These are phyloP conservation scores for Candida coleopterorum DNA, from an alignment of 805 yeast genomes.

Conservation along the genomic window DNA sequence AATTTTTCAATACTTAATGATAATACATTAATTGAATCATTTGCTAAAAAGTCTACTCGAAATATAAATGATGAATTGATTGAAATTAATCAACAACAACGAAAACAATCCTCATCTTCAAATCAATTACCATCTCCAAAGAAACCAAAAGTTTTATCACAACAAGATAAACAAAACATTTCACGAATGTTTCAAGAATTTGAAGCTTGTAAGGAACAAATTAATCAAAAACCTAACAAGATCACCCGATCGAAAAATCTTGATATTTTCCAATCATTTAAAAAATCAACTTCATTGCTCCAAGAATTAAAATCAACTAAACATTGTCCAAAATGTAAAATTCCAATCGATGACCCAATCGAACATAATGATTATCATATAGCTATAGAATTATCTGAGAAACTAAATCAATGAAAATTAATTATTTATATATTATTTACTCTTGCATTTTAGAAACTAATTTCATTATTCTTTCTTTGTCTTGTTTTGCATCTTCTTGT, in stretches of 20 bases:
- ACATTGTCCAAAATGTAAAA: slow-evolving; percentile 25
- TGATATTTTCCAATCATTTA: slow-evolving; percentile 8
- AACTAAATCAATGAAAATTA: slow-evolving; percentile 24
- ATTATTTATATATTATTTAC: no score
- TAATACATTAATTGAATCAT: slow-evolving; percentile 28
- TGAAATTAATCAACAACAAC: slow-evolving; percentile 9
- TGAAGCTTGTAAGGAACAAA: neutral
- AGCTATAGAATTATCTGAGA: slow-evolving; percentile 46
- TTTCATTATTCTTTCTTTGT: slow-evolving; percentile 53
- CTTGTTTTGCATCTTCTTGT: slow-evolving; percentile 45
- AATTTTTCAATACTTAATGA: slow-evolving; percentile 46
- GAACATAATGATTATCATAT: slow-evolving; percentile 56
- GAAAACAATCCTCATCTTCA: neutral
- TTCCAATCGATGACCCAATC: slow-evolving; percentile 22
- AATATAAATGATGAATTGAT: slow-evolving; percentile 8
- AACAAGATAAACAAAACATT: slow-evolving; percentile 23
- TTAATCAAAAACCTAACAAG: neutral
- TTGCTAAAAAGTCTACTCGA: slow-evolving; percentile 11
- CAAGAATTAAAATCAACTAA: slow-evolving; percentile 15
- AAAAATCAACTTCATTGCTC: slow-evolving; percentile 10
- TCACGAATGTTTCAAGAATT: slow-evolving; percentile 17
- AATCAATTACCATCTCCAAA: neutral
- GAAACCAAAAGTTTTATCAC: slow-evolving; percentile 6
- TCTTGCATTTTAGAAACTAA: slow-evolving; percentile 44
- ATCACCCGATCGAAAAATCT: neutral